Evolutionary conservation across 495 filamentous ascomycete species (phyloP).

Genomic region (Echria macrotheca): DNA sequence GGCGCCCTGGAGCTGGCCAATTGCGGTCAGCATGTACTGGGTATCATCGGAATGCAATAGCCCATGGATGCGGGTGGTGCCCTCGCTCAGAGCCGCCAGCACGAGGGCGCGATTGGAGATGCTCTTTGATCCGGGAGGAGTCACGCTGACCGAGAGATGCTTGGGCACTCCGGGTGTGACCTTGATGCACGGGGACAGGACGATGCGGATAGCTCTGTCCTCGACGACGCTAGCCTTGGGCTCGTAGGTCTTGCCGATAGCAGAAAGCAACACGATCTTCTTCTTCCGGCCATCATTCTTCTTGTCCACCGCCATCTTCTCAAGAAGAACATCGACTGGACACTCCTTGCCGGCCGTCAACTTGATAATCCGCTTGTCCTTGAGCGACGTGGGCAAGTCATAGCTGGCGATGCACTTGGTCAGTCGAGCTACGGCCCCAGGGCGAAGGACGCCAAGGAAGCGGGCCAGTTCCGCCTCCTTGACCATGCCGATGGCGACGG

Average conservation of each 20-base stretch:
- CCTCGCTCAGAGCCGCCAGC: conserved; percentile 83
- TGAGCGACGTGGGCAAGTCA: conserved; percentile 78
- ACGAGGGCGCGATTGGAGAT: conserved; percentile 94
- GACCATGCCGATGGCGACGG: conserved; percentile 96
- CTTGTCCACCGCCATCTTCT: conserved; percentile 97
- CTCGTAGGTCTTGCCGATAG: conserved; percentile 83
- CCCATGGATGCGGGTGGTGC: conserved; percentile 82
- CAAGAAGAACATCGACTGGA: conserved; percentile 79
- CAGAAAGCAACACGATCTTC: conserved; percentile 91
- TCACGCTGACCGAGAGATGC: conserved; percentile 63
- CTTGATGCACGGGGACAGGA: conserved; percentile 74
- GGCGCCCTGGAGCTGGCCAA: conserved; percentile 79
- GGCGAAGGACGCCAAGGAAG: conserved; percentile 80
- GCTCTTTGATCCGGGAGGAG: conserved; percentile 94
- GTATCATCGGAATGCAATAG: conserved; percentile 95
- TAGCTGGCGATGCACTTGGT: conserved; percentile 92
- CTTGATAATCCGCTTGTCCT: conserved; percentile 78
- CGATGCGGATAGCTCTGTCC: conserved; percentile 76
- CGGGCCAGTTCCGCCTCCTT: conserved; percentile 93
- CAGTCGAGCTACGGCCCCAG: conserved; percentile 81
- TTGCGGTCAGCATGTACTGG: conserved; percentile 89
- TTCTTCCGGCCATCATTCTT: conserved; percentile 96
- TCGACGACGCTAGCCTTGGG: conserved; percentile 80
- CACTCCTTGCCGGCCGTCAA: conserved; percentile 84
- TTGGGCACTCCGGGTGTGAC: conserved; percentile 64